Percentiles rank a stretch among this genome's conserved stretches.
Conservation (phyloP, 129 eudicot genomes). For the Silybum marianum region DNA sequence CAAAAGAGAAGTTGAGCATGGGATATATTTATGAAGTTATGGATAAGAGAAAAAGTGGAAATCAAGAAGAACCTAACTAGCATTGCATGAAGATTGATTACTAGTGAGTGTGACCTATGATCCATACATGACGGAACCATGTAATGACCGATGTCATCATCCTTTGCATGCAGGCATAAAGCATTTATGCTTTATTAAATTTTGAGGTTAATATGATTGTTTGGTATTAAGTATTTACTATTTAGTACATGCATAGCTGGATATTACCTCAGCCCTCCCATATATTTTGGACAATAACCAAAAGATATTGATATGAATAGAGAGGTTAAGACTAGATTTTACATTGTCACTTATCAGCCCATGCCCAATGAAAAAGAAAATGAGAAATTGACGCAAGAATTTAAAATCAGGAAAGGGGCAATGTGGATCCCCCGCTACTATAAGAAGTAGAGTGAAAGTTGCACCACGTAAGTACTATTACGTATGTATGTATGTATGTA, state of each 20-base stretch:
- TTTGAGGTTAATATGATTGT: not conserved
- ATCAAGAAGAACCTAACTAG: not conserved
- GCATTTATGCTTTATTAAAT: not conserved
- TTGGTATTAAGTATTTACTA: not conserved
- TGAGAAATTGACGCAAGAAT: not conserved
- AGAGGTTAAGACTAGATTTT: not conserved
- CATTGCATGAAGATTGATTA: not conserved
- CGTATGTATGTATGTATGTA: not conserved
- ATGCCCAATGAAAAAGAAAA: not conserved
- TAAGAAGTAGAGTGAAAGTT: not conserved
- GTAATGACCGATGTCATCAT: not conserved
- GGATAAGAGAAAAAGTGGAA: not conserved
- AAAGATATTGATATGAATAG: not conserved
- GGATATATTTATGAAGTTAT: not conserved
- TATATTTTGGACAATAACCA: not conserved
- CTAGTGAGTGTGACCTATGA: not conserved
- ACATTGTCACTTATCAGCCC: not conserved
- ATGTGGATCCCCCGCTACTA: not conserved
- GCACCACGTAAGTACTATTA: not conserved
- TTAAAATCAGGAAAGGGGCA: not conserved
- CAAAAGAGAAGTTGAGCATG: not conserved
- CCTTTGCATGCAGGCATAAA: not conserved
- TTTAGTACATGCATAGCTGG: not conserved
- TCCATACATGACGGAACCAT: not conserved
- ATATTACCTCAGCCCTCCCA: not conserved